Base-by-base conservation (phyloP, 345 rosid species). In the Populus ilicifolia region DNA sequence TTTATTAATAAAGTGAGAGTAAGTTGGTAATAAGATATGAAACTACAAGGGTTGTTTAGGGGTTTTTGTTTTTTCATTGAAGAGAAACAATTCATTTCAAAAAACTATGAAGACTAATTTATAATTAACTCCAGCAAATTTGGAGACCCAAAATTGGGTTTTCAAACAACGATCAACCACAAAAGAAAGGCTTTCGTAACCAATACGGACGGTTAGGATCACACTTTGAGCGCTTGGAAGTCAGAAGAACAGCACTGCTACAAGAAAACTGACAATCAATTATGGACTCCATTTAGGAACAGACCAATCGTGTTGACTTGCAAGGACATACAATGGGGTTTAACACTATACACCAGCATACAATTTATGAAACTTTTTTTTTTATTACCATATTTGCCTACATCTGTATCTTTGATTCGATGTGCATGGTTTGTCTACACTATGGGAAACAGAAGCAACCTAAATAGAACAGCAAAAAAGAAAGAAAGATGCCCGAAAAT, bases 361-460 rank as follows among this genome's bases (percentile, higher is more conserved):
- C 0, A 0, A 59, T 23, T 52, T 10, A n/a, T 1, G 27, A 0
- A n/a, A 8, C 63, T 1, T 2, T 4, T 23, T 21, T 0, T n/a
- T 59, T 54, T 8, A 41, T 2, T 41, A 10, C 27, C 63, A 3
- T 56, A 23, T 54, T 54, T 21, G 25, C 27, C 62, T 54, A 3
- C 23, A 54, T 56, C 10, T 56, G 5, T n/a, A 56, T 56, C 62
- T 1, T 10, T 3, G 46, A 43, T 5, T 54, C 62, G 5, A 7
- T 16, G 68, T 64, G 9, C 68, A 65, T 16, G 18, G 68, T 0
- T 1, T 65, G 68, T 23, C 63, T 9, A 59, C 64, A 25, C 0
- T 23, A 25, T 23, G 1, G 27, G 5, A 59, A 23, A 11, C 6
- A 10, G 16, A 54, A n/a, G 27, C 25, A 8, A 9, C 27, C 25